Percentiles rank a stretch among this genome's conserved stretches.
Conservation (phyloP, 495 filamentous ascomycete species). For the Penicillium antarcticum region DNA sequence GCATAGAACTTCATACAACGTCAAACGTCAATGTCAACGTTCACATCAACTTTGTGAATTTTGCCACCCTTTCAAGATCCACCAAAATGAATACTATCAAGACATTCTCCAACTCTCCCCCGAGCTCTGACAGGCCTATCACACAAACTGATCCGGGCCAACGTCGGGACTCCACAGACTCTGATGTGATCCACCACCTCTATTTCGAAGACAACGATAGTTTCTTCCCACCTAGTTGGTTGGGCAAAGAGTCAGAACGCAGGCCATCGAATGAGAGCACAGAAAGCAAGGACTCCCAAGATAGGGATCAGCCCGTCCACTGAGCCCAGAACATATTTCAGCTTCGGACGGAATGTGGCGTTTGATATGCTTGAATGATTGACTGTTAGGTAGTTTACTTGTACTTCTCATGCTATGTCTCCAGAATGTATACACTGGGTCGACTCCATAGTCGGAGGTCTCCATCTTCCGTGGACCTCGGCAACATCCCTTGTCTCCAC, state of each 20-base stretch:
- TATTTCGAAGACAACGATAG: constrained; percentile 42
- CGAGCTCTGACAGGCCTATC: neutral
- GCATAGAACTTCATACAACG: too few relatives aligned
- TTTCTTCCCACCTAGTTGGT: constrained; percentile 39
- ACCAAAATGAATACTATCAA: too few relatives aligned
- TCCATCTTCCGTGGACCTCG: constrained; percentile 4
- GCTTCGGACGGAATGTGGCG: too few relatives aligned
- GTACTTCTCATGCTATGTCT: too few relatives aligned
- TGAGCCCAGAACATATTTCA: too few relatives aligned
- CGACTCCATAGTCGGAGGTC: neutral
- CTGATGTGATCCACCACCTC: constrained; percentile 31
- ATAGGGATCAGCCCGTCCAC: neutral
- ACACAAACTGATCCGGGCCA: neutral
- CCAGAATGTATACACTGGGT: too few relatives aligned
- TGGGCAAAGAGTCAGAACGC: constrained; percentile 21
- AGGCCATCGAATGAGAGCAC: constrained; percentile 14
- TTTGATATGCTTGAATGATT: too few relatives aligned
- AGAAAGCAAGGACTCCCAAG: neutral
- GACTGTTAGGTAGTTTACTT: too few relatives aligned
- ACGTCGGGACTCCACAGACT: constrained; percentile 5
- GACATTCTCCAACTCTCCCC: too few relatives aligned
- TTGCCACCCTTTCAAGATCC: too few relatives aligned
- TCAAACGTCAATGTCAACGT: too few relatives aligned
- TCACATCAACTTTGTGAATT: too few relatives aligned
- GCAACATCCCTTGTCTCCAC: neutral